Evolutionary conservation across 768 basidiomycete species (phyloP).

Genomic region (Epithele typhae): DNA sequence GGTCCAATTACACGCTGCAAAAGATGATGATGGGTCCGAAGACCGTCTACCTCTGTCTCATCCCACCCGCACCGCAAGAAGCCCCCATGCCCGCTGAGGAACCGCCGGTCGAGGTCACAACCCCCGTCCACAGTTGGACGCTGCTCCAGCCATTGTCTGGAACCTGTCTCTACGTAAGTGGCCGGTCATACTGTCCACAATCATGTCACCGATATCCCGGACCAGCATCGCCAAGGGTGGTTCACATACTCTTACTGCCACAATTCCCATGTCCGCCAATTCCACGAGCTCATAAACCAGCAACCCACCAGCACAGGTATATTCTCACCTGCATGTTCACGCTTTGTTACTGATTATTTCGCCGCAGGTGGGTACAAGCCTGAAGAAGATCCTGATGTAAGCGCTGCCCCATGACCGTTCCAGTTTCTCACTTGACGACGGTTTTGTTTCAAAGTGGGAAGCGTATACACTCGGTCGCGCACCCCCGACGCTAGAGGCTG

Average conservation of each 20-base stretch:
- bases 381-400: constrained; percentile 80
- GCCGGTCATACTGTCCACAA: background rate
- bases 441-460: constrained; percentile 47
- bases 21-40: constrained; percentile 69
- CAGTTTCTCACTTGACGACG: constrained; percentile 10
- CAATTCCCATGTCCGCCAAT: constrained; percentile 92
- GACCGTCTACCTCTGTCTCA: constrained; percentile 72
- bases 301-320: constrained; percentile 66
- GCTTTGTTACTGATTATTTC: constrained; percentile 14
- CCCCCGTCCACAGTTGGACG: constrained; percentile 77
- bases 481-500: constrained; percentile 52
- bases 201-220: constrained; percentile 24
- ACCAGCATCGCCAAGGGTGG: constrained; percentile 83
- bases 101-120: constrained; percentile 48
- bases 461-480: constrained; percentile 75
- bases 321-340: constrained; percentile 13
- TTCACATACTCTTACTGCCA: constrained; percentile 98
- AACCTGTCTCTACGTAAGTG: constrained; percentile 74
- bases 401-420: constrained; percentile 28
- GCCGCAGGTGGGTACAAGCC: constrained; percentile 64
- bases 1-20: constrained; percentile 52
- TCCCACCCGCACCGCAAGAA: constrained; percentile 59
- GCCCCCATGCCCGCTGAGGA: constrained; percentile 43
- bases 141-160: constrained; percentile 76
- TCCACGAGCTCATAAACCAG: constrained; percentile 72